These are phyloP conservation scores for Wickerhamomyces queroliae DNA, from an alignment of 805 yeast genomes.

Conservation along the genomic window DNA sequence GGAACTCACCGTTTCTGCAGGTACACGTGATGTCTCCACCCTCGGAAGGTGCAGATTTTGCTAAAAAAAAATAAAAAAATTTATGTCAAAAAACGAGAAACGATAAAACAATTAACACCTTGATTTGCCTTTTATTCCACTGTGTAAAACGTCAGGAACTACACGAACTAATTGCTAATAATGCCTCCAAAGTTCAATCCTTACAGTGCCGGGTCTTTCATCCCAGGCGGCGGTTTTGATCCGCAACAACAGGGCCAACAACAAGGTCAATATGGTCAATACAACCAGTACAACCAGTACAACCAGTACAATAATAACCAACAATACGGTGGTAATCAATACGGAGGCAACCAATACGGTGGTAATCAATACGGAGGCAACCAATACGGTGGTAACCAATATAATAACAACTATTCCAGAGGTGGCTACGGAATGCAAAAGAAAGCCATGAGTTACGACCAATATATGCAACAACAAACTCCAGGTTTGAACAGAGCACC, in stretches of 20 bases:
- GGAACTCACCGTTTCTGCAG: too few relatives aligned
- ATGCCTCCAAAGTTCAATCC: slow-evolving; percentile 39
- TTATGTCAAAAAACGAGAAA: too few relatives aligned
- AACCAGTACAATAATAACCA: slow-evolving; percentile 3
- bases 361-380: slow-evolving; percentile 1
- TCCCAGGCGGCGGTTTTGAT: slow-evolving; percentile 21
- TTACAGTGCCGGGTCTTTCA: slow-evolving; percentile 24
- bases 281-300: not conserved
- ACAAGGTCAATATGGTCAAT: not conserved
- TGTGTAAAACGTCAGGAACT: too few relatives aligned
- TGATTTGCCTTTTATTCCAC: too few relatives aligned
- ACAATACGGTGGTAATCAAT: not conserved
- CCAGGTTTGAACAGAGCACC: slow-evolving; percentile 8
- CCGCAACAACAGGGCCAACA: slow-evolving; percentile 2
- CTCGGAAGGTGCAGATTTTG: too few relatives aligned
- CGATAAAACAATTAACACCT: too few relatives aligned
- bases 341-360: slow-evolving; percentile 2
- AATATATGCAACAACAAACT: slow-evolving; percentile 14
- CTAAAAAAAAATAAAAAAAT: too few relatives aligned
- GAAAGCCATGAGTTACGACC: slow-evolving; percentile 20
- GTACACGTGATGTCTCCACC: too few relatives aligned
- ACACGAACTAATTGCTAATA: not conserved
- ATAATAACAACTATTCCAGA: slow-evolving; percentile 4
- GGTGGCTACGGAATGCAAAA: slow-evolving; percentile 13
- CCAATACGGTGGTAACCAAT: slow-evolving; percentile 5